A percentile compares a stretch with the other conserved stretches of the same genome.
Evolutionary conservation across 2,329 filamentous ascomycete species (phyloP).

Genomic region (Fusarium nygamai): DNA sequence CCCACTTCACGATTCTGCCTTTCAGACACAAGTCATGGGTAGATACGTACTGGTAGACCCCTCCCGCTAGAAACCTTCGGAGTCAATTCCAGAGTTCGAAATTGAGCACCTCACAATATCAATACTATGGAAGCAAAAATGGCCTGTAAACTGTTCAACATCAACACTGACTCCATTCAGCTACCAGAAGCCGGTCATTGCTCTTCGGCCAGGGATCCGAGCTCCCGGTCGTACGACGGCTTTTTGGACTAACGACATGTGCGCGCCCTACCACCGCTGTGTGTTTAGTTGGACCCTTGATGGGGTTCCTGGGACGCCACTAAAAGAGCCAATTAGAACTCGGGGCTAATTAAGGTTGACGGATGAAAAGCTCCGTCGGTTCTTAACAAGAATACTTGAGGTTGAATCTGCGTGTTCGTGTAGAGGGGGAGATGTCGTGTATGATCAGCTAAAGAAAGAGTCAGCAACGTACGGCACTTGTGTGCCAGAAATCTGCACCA

Average conservation of each 20-base stretch:
- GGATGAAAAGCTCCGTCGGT: slow-evolving; percentile 39
- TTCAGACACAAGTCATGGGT: slow-evolving; percentile 7
- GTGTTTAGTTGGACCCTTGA: slow-evolving; percentile 35
- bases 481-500: slow-evolving; percentile 4
- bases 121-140: background rate
- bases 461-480: background rate
- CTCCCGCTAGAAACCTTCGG: background rate
- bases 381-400: slow-evolving; percentile 22
- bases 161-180: background rate
- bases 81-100: background rate
- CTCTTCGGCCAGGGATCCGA: slow-evolving; percentile 22
- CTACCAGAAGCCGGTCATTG: background rate
- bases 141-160: background rate
- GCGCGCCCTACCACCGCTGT: slow-evolving; percentile 26
- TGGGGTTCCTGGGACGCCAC: slow-evolving; percentile 16
- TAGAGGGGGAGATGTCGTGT: background rate
- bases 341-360: background rate
- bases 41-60: background rate
- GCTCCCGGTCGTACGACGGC: slow-evolving; percentile 26
- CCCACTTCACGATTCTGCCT: slow-evolving; percentile 28
- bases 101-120: background rate
- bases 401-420: background rate
- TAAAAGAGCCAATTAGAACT: slow-evolving; percentile 26
- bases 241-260: slow-evolving; percentile 36
- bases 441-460: slow-evolving; percentile 3